These are phyloP conservation scores for Auxenochlorella pyrenoidosa DNA, from an alignment of 139 green algal species.

Conservation along the genomic window DNA sequence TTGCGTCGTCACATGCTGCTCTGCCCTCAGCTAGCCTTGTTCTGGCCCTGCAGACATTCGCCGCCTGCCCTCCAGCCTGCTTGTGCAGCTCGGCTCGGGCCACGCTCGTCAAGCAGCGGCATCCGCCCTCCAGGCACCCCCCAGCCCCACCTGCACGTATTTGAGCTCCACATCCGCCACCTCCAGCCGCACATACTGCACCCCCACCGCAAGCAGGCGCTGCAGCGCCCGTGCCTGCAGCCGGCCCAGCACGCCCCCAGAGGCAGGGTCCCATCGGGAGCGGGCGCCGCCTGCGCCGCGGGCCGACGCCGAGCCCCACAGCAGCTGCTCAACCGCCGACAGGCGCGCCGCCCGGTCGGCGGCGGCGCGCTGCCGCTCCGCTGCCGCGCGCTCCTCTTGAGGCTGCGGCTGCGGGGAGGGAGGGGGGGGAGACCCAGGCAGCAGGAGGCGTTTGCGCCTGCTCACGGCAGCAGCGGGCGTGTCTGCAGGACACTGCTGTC, in stretches of 20 bases:
- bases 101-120: too few relatives aligned
- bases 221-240: conserved; percentile 28
- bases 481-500: too few relatives aligned
- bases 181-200: conserved; percentile 53
- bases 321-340: conserved; percentile 55
- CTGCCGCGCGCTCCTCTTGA: background rate
- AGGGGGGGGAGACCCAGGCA: background rate
- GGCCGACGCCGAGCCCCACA: conserved; percentile 48
- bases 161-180: conserved; percentile 39
- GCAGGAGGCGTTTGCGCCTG: too few relatives aligned
- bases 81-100: too few relatives aligned
- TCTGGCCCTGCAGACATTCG: too few relatives aligned
- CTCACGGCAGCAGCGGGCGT: too few relatives aligned
- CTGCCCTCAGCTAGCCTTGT: too few relatives aligned
- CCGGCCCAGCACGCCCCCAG: conserved; percentile 1
- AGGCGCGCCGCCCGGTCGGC: conserved; percentile 47
- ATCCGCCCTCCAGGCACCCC: too few relatives aligned
- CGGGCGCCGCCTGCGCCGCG: background rate
- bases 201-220: conserved; percentile 30
- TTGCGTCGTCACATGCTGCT: too few relatives aligned
- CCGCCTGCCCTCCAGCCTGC: too few relatives aligned
- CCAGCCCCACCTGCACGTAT: conserved; percentile 29
- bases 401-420: conserved; percentile 21
- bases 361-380: background rate
- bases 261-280: background rate